Evolutionary conservation across 2,329 filamentous ascomycete genomes (phyloP), one percentile per base, ranked within the genome.

Genomic region (Penicillium polonicum): DNA sequence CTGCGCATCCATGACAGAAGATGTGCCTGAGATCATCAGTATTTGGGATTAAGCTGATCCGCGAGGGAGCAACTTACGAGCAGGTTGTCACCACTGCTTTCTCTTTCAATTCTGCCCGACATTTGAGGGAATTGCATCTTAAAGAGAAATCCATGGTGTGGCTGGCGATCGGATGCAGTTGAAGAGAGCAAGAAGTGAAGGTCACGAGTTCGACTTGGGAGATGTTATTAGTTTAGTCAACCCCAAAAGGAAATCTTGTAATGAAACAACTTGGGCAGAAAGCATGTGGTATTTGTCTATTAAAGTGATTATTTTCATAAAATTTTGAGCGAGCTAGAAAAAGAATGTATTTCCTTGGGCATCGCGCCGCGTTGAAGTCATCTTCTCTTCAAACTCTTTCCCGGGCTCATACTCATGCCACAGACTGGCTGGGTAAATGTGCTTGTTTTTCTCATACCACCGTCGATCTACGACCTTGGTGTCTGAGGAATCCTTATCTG

Each of bases 371-470:
- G 92, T 84, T 65, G 73, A 90, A 83, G 69, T 85, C 83, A 77
- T 96, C 62, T 76, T 78, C 61, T 79, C 73, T 58, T 76, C 73
- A 63, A 79, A 96, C 68, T 97, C 90, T 74, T 89, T 90, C 60
- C 91, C 90, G 0, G 92, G 89, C 65, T 96, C 92, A 73, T 96
- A 99, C 62, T 96, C 90, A 67, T 92, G 91, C 94, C 94, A 99
- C 46, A 93, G 84, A 72, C 91, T 97, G 21, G 93, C 93, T 0
- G 94, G 94, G 73, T 93, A 99, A 57, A 99, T 97, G 75, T 99
- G 94, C 77, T 97, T 99, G 74, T 97, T 97, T 70, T 88, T 85
- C 79, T 97, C 92, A 73, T 97, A 99, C 94, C 94, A 99, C 59
- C 94, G 82, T 59, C 94, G 84, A 78, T 99, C 93, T 4, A 99